Conservation (phyloP, 805 yeast species). For the Schizosaccharomyces osmophilus region DNA sequence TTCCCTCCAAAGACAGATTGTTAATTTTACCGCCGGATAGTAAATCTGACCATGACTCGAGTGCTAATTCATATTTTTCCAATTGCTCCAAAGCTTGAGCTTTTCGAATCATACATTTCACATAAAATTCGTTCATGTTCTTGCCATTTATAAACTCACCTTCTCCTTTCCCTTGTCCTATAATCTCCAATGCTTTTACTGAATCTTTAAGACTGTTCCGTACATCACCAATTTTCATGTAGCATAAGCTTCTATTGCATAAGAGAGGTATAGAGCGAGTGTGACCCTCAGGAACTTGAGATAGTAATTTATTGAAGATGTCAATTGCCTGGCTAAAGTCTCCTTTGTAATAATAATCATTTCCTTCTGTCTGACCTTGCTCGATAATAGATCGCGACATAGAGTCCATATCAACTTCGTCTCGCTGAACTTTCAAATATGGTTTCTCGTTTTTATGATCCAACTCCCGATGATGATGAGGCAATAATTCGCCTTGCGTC, state of each 20-base stretch:
- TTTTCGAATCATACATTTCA: slow-evolving; percentile 38
- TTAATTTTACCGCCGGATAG: slow-evolving; percentile 45
- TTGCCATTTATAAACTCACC: slow-evolving; percentile 27
- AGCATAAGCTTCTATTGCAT: slow-evolving; percentile 53
- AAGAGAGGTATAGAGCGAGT: slow-evolving; percentile 38
- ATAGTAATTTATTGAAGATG: slow-evolving; percentile 32
- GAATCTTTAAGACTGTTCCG: slow-evolving; percentile 25
- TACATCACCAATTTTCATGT: slow-evolving; percentile 46
- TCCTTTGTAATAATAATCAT: slow-evolving; percentile 49
- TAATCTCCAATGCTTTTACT: slow-evolving; percentile 22
- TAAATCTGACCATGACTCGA: slow-evolving; percentile 33
- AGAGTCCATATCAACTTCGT: background rate
- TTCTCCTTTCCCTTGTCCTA: slow-evolving; percentile 17
- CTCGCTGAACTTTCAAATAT: background rate
- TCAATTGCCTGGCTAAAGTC: slow-evolving; percentile 46
- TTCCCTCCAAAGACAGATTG: slow-evolving; percentile 50
- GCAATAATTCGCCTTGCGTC: too few relatives aligned
- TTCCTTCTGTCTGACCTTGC: slow-evolving; percentile 22
- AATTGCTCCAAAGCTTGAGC: slow-evolving; percentile 70
- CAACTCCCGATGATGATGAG: too few relatives aligned
- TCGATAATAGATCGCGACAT: slow-evolving; percentile 7
- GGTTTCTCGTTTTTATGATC: too few relatives aligned
- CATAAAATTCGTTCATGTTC: slow-evolving; percentile 42
- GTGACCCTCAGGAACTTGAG: slow-evolving; percentile 38
- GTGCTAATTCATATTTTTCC: slow-evolving; percentile 45